Base-by-base conservation (phyloP, 164 flowering plant species). In the Pachysandra terminalis region DNA sequence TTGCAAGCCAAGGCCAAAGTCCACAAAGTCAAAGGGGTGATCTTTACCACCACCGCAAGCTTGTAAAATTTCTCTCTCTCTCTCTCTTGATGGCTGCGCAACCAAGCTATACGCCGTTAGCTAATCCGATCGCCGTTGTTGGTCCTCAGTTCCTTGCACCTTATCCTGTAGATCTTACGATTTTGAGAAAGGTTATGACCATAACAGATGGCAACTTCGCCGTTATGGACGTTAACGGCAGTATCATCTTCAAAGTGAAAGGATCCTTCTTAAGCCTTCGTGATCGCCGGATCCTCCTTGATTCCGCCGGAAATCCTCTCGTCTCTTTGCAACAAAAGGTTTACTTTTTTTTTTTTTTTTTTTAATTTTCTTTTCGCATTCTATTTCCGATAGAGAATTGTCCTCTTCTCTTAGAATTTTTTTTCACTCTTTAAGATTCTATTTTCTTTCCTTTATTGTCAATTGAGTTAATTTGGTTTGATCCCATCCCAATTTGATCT, bases 291-390 rank as follows among this genome's bases (percentile, higher is more conserved):
- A 65, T 73, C 27, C 67, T 86, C 28, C 62, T 82, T 19, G 90
- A 89, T 24, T 83, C 79, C 27, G 69, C 82, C 35, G 88, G 86
- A 12, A 73, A 71, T 22, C 84, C 90, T 22, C 32, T 88, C 37
- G 63, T 85, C 72, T 78, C 87, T 53, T 49, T 87, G 37, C 72
- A 64, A 19, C 78, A 77, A 28, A 87, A 84, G 84, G 87, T 83
- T 8, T 41, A 9, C 32, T 56, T 26, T 51, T 15, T 59, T 3
- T 61, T 28, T 61, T 22, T 8, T 0, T 35, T 1, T 40, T 69
- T 35, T 51, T 35, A 16, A 27, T 3, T n/a, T 55, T 55, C 21
- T 55, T 13, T 55, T n/a, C n/a, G n/a, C n/a, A n/a, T n/a, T n/a
- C n/a, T n/a, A n/a, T n/a, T n/a, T n/a, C n/a, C n/a, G n/a, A n/a